Base-by-base conservation (phyloP, 2,329 filamentous ascomycete genomes). In the Fulvia fulva region DNA sequence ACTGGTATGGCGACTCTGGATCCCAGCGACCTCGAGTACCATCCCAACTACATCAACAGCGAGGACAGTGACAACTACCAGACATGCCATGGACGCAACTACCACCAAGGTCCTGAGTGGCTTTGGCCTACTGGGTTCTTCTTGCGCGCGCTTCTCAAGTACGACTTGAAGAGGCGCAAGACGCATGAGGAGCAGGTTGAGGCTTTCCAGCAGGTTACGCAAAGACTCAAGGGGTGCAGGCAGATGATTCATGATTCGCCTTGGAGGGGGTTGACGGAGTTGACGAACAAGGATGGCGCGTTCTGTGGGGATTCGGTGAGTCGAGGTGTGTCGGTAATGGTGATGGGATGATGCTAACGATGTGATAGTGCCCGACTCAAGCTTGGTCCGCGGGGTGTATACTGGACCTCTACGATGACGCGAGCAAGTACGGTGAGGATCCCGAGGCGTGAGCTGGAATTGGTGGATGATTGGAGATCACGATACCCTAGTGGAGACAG, bases 31-130 rank as follows among this genome's bases (percentile, higher is more conserved):
- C 80, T 91, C 56, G 96, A 99, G 76, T 99, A 99, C 77, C 86
- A 90, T 2, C 92, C 92, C 0, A 90, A 94, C 78, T 99, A 99
- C 78, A 86, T 88, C 79, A 99, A 99, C 77, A 89, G 88, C 65
- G 93, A 97, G 70, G 94, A 99, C 75, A 93, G 88, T 59, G 85
- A 84, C 12, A 90, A 97, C 74, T 97, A 97, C 70, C 84, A 90
- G 11, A 97, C 93, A 0, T 86, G 89, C 67, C 97, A 97, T 76
- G 94, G 94, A 51, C 83, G 94, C 57, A 99, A 97, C 76, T 99
- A 99, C 76, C 94, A 99, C 74, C 93, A 97, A 74, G 94, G 94
- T 4, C 95, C 94, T 0, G 94, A 99, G 74, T 99, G 94, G 94
- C 78, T 97, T 23, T 99, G 94, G 94, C 95, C 93, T 0, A 93